Base-by-base conservation (phyloP, 2,329 filamentous ascomycete species). In the Penicillium olsonii region DNA sequence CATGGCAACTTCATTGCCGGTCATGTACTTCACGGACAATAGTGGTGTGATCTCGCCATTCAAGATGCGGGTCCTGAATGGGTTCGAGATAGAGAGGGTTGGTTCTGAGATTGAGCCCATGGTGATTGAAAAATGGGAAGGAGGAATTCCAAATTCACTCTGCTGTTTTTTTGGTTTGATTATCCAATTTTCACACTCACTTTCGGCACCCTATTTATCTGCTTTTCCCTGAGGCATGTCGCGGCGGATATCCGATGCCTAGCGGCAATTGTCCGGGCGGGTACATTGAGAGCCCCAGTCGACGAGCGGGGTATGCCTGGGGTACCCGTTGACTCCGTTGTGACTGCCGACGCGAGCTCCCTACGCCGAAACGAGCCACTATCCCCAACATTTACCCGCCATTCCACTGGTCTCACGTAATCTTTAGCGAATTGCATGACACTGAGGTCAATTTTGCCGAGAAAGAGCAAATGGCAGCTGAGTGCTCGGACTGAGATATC, bases 1-100 rank as follows among this genome's bases (percentile, higher is more conserved):
- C 33, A 33, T 39, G 11, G 31, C 48, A 2, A 50, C 46, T 14
- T 51, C 49, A n/a, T 44, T 48, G 40, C 44, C 67, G 24, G 62
- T 61, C 17, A 69, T 61, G 42, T 70, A 62, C 44, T 72, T 72
- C 51, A 61, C 52, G 19, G 52, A 48, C 52, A 60, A 31, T 11
- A 39, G 37, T 8, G 37, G 65, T 64, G 63, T 64, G 35, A 68
- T 59, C 43, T 69, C 55, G 37, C 63, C 63, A 37, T 52, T 57
- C 11, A 64, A 49, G 48, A 66, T 61, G 26, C 66, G 62, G 45
- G 65, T 60, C 1, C 63, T 62, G 37, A 68, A 56, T 5, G 64
- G 62, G 51, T 67, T 67, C 40, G 45, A 40, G n/a, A 68, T 48
- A 18, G 57, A 57, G 9, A 54, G 42, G 10, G 43, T 24, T 39